These are phyloP conservation scores for Lachancea quebecensis DNA, from an alignment of 805 yeast genomes.

Conservation along the genomic window DNA sequence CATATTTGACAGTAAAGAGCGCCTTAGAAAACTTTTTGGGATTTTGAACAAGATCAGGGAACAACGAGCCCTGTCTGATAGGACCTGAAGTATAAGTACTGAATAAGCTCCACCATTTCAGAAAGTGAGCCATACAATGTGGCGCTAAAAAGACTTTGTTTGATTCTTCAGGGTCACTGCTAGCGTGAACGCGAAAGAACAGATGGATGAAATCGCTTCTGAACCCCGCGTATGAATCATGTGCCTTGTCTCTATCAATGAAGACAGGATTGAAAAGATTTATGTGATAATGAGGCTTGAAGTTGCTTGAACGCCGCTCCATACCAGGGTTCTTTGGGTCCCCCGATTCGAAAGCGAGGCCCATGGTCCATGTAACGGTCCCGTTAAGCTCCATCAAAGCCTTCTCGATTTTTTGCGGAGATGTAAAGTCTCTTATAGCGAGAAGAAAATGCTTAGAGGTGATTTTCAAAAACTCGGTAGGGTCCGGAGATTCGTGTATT, in stretches of 20 bases:
- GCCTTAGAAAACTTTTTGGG: slow-evolving; percentile 58
- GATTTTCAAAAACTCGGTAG: slow-evolving; percentile 45
- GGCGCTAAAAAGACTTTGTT: slow-evolving; percentile 74
- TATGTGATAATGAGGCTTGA: slow-evolving; percentile 59
- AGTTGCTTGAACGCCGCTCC: slow-evolving; percentile 40
- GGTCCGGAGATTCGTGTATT: slow-evolving; percentile 44
- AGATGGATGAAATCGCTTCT: slow-evolving; percentile 59
- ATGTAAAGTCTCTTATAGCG: slow-evolving; percentile 43
- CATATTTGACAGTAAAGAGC: slow-evolving; percentile 67
- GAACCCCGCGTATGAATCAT: slow-evolving; percentile 57
- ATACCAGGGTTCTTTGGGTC: slow-evolving; percentile 31
- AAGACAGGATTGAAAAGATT: slow-evolving; percentile 50
- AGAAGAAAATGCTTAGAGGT: slow-evolving; percentile 51
- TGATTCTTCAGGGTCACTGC: slow-evolving; percentile 34
- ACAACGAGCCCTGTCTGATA: slow-evolving; percentile 62
- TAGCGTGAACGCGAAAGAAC: slow-evolving; percentile 36
- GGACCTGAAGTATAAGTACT: slow-evolving; percentile 74
- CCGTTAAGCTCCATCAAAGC: slow-evolving; percentile 57
- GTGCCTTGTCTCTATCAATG: slow-evolving; percentile 34
- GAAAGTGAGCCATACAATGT: slow-evolving; percentile 56
- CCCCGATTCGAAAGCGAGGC: slow-evolving; percentile 66
- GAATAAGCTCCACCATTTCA: slow-evolving; percentile 77
- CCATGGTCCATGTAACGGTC: slow-evolving; percentile 69
- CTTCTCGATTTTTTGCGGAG: slow-evolving; percentile 34
- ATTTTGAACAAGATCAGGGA: slow-evolving; percentile 43